A percentile compares a stretch with the other conserved stretches of the same genome.
These are phyloP conservation scores for Talaromyces funiculosus DNA, from an alignment of 2,329 filamentous ascomycete genomes.

Conservation along the genomic window DNA sequence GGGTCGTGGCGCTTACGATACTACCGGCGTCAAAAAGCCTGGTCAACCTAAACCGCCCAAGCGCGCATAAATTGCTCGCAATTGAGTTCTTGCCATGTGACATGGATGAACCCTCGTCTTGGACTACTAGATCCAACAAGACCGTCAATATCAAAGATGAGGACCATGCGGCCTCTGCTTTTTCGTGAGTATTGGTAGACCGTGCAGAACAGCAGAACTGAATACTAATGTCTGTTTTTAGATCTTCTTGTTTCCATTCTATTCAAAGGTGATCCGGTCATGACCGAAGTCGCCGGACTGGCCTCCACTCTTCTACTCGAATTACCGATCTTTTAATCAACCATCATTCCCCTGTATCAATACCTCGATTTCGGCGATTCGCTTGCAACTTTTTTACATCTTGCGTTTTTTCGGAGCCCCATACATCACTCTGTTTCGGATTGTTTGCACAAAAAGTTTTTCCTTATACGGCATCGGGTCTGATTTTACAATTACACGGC, in stretches of 20 bases:
- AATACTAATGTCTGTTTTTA: not conserved
- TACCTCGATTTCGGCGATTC: not conserved
- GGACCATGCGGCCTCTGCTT: not conserved
- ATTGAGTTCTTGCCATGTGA: not conserved
- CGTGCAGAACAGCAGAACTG: not conserved
- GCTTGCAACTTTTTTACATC: slow-evolving; percentile 2
- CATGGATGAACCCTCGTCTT: not conserved
- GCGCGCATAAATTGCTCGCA: slow-evolving; percentile 16
- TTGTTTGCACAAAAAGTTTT: slow-evolving; percentile 9
- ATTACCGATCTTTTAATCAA: slow-evolving; percentile 5
- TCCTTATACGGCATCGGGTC: slow-evolving; percentile 11
- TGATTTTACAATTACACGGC: slow-evolving; percentile 20
- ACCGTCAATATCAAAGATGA: not conserved
- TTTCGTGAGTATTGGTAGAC: not conserved
- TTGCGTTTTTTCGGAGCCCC: slow-evolving; percentile 10
- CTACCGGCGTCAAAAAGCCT: slow-evolving; percentile 48
- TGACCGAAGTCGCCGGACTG: not conserved
- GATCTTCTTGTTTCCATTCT: not conserved
- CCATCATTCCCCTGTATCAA: slow-evolving; percentile 1
- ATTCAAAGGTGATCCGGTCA: not conserved
- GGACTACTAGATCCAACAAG: not conserved
- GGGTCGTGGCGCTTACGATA: slow-evolving; percentile 49
- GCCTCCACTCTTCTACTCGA: not conserved
- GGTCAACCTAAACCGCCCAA: slow-evolving; percentile 39
- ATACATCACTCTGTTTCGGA: slow-evolving; percentile 1